phyloP scores from a whole-genome alignment of 192 early-diverging fungal species.

The Podila verticillata region DNA sequence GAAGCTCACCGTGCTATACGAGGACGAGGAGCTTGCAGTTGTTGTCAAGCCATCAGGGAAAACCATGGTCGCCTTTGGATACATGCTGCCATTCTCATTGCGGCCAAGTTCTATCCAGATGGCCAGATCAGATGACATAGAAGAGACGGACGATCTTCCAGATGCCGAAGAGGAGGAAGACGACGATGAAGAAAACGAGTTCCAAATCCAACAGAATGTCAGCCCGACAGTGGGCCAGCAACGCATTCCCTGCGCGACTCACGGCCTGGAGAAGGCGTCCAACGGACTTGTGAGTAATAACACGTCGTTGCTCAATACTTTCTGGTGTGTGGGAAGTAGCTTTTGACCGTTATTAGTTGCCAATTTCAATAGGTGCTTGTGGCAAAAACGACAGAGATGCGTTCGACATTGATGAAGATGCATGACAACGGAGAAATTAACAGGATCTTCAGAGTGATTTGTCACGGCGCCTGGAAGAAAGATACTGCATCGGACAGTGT shows the following conservation, averaged over 20 bases:
- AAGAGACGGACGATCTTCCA: conserved; percentile 11
- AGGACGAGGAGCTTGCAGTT: conserved; percentile 64
- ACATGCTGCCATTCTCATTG: conserved; percentile 39
- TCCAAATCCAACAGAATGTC: conserved; percentile 46
- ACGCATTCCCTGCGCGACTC: conserved; percentile 41
- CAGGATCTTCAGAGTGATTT: conserved; percentile 47
- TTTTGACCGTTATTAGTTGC: neutral
- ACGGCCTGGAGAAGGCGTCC: conserved; percentile 66
- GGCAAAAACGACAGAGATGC: conserved; percentile 46
- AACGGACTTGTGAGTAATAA: conserved; percentile 46
- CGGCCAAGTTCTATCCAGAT: conserved; percentile 16
- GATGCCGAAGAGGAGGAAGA: conserved; percentile 2
- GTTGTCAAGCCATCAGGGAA: conserved; percentile 68
- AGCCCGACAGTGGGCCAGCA: conserved; percentile 37
- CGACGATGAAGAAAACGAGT: conserved; percentile 7
- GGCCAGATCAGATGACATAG: neutral
- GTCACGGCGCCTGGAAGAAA: conserved; percentile 34
- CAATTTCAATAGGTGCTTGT: conserved; percentile 51
- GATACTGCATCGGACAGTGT: neutral
- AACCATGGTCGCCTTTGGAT: conserved; percentile 36
- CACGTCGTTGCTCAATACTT: too few species aligned
- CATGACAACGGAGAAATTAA: conserved; percentile 37
- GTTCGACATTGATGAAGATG: conserved; percentile 34
- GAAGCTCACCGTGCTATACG: conserved; percentile 57
- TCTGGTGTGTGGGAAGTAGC: conserved; percentile 15